Conservation (phyloP, 192 early-diverging fungal genomes). For the Coemansia sp. region DNA sequence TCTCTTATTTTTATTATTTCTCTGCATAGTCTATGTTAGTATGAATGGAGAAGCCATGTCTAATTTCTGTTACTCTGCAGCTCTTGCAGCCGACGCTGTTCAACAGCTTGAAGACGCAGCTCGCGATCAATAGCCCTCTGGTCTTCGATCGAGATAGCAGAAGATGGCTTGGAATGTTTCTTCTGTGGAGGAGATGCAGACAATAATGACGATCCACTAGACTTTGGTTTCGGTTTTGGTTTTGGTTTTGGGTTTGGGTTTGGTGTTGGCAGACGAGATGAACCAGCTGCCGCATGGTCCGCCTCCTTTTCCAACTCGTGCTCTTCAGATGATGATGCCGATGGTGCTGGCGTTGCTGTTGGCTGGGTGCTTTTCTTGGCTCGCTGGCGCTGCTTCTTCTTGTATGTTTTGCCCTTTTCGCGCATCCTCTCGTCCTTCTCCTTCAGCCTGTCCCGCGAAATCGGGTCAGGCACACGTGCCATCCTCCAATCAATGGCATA, state of each 20-base stretch:
- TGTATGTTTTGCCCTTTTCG: constrained; percentile 16
- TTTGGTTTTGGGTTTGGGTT: no score
- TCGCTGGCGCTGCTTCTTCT: constrained; percentile 12
- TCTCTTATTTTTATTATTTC: no score
- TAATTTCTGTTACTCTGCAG: not conserved
- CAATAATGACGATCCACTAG: no score
- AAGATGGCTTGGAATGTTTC: not conserved
- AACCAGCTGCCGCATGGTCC: no score
- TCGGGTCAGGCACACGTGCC: constrained; percentile 29
- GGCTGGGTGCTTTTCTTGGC: not conserved
- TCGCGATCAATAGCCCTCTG: constrained; percentile 38
- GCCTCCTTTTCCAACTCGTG: no score
- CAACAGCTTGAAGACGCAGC: constrained; percentile 33
- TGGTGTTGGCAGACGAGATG: no score
- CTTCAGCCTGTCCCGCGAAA: constrained; percentile 18
- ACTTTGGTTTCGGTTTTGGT: no score
- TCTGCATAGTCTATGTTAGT: no score
- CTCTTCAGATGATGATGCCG: no score
- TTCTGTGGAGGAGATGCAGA: not conserved
- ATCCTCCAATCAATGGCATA: constrained; percentile 45
- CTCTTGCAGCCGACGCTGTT: constrained; percentile 23
- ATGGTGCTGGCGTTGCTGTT: not conserved
- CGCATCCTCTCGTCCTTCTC: constrained; percentile 20
- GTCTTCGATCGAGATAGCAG: not conserved
- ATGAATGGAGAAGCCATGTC: not conserved